Base-by-base conservation (phyloP, 1,139 yeast species). In the Yamadazyma spencermartinsiae region DNA sequence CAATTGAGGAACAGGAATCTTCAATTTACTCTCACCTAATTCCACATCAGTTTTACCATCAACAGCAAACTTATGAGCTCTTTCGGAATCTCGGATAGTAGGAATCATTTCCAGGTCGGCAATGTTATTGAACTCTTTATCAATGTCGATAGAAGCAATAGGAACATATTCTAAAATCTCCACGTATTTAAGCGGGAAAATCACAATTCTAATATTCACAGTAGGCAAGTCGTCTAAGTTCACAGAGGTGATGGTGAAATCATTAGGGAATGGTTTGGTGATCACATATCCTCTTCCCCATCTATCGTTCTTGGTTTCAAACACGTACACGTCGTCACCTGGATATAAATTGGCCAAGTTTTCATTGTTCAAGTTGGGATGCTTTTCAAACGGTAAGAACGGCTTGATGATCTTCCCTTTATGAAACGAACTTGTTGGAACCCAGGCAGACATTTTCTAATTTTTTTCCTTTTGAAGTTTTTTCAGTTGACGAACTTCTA, bases 261-360 rank as follows among this genome's bases (percentile, higher is more conserved):
- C 87, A 34, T 78, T 74, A 2, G 92, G 92, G 42, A 80, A 65
- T 4, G 90, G 88, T 46, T 76, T 75, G 33, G 74, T 53, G 31
- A 80, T 67, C 4, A 78, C 72, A 58, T 87, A 86, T 14, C 90
- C 96, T 52, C 96, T 73, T 26, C 82, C 89, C 96, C 96, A 87
- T 44, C 76, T 76, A 12, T 71, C 70, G 33, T 67, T 68, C 47
- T 76, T 76, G 21, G 81, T 70, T 58, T 88, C 96, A 54, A 88
- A 86, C 25, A 86, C 68, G 58, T 76, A 86, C 21, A 86, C 80
- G 46, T 83, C 86, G 56, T 88, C 95, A 26, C 96, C 96, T 15
- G 88, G 83, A 54, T 80, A 82, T 38, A 87, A 60, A 51, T 83
- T 79, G 45, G 65, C 67, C 60, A 75, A 76, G 48, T 60, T 56